A percentile compares a stretch with the other conserved stretches of the same genome.
phyloP scores from a whole-genome alignment of 805 yeast genomes.

The Yamadazyma phyllophila region DNA sequence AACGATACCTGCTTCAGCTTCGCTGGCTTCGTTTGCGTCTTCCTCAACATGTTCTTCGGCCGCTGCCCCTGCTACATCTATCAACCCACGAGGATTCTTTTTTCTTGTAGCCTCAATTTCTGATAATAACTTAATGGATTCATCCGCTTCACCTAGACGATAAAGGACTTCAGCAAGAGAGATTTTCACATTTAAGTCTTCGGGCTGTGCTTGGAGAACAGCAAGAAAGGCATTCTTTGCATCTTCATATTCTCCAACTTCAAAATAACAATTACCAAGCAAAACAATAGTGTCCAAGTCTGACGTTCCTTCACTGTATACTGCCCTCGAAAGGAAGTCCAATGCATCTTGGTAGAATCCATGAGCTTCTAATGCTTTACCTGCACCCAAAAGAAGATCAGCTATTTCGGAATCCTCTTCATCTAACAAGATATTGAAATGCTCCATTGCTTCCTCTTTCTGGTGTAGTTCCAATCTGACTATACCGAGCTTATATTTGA shows the following conservation, averaged over 20 bases:
- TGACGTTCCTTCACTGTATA: conserved; percentile 41
- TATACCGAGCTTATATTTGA: conserved; percentile 75
- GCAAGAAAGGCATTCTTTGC: conserved; percentile 61
- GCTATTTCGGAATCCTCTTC: conserved; percentile 54
- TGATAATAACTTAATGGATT: conserved; percentile 51
- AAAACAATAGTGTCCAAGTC: conserved; percentile 48
- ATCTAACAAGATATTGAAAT: conserved; percentile 58
- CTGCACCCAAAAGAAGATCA: conserved; percentile 78
- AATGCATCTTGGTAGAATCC: conserved; percentile 77
- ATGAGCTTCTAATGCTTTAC: conserved; percentile 63
- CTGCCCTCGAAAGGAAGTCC: conserved; percentile 55
- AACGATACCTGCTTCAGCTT: neutral
- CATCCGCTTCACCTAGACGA: conserved; percentile 56
- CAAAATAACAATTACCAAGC: conserved; percentile 75
- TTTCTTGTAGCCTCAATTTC: conserved; percentile 39
- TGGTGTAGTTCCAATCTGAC: conserved; percentile 65
- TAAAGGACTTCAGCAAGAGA: conserved; percentile 81
- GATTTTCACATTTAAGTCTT: conserved; percentile 68
- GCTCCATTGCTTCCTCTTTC: conserved; percentile 67
- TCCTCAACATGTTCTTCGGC: neutral
- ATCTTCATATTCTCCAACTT: conserved; percentile 62
- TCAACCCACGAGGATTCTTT: neutral
- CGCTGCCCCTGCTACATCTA: neutral
- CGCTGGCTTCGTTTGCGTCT: neutral
- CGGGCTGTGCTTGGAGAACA: conserved; percentile 55